Base-by-base conservation (phyloP, 2,329 filamentous ascomycete genomes). In the Penicillium sp. region DNA sequence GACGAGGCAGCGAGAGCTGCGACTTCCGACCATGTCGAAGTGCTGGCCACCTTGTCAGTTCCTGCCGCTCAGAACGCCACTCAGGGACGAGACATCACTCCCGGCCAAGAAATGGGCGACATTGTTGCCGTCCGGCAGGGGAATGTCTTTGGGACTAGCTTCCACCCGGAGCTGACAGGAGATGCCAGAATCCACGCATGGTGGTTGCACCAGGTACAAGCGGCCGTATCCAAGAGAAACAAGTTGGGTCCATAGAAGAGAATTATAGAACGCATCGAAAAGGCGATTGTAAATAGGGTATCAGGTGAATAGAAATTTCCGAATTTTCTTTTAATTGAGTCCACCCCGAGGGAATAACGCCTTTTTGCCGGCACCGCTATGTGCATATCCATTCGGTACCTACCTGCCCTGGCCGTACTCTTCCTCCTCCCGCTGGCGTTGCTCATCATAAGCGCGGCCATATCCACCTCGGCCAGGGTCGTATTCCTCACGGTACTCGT, bases 401-500 rank as follows among this genome's bases (percentile, higher is more conserved):
- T 73, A 80, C 68, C 70, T 74, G 48, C 77, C 74, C 48, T 72
- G 71, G 15, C 77, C 77, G 48, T 81, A 80, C 47, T 80, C 75
- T 31, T 80, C 78, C 53, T 79, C 77, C 48, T 78, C 76, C 54
- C 67, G 79, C 52, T 69, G 60, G 50, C 73, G 66, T 57, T 75
- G 68, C 56, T 86, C 81, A 19, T 81, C 78, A 44, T 89, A 75
- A 41, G 87, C 87, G 50, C 90, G 78, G 29, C 93, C 91, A 53
- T 90, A 81, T 8, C 93, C 93, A 54, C 93, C 93, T 55, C 93
- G 79, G 11, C 93, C 93, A 45, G 95, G 91, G 63, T 98, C 93
- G 62, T 84, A 98, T 71, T 98, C 93, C 65, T 96, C 88, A 31
- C 93, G 81, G 69, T 97, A 98, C 73, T 98, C 94, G 64, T 98